These are phyloP conservation scores for Fusarium solani-melongenae DNA, from an alignment of 2,329 filamentous ascomycete genomes.

Conservation along the genomic window DNA sequence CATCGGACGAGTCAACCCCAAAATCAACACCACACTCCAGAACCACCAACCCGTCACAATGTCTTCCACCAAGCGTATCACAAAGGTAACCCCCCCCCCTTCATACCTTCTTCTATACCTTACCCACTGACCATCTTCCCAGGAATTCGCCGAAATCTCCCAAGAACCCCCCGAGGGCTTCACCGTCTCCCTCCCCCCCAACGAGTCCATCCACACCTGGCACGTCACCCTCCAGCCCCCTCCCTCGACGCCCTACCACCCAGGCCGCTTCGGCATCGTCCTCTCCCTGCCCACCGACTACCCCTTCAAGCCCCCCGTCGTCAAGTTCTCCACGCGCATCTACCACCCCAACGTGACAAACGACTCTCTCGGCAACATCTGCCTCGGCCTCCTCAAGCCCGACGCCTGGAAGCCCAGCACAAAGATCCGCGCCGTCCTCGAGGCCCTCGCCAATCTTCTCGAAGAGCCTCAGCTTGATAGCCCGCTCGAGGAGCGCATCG, in stretches of 20 bases:
- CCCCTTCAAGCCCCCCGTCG: conserved; percentile 86
- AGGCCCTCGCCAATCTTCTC: conserved; percentile 79
- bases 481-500: conserved; percentile 86
- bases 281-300: conserved; percentile 82
- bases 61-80: conserved; percentile 57
- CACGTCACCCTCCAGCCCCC: conserved; percentile 61
- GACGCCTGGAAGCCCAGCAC: conserved; percentile 94
- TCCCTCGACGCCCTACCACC: conserved; percentile 60
- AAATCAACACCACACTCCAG: conserved; percentile 1
- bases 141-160: conserved; percentile 67
- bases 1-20: conserved; percentile 6
- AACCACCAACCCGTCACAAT: conserved; percentile 41
- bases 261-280: conserved; percentile 79
- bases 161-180: conserved; percentile 59
- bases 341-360: conserved; percentile 97
- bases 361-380: conserved; percentile 86
- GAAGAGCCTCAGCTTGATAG: conserved; percentile 88
- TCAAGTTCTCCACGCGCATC: conserved; percentile 88
- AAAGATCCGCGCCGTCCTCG: conserved; percentile 79
- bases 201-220: conserved; percentile 64
- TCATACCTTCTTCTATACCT: not conserved
- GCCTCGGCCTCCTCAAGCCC: conserved; percentile 82
- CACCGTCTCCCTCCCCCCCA: conserved; percentile 57
- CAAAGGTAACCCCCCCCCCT: conserved; percentile 49
- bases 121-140: conserved; percentile 18